A percentile compares a stretch with the other conserved stretches of the same genome.
Conservation (phyloP, 225 moss, liverwort and hornwort species). For the Thuidium tamariscinum region DNA sequence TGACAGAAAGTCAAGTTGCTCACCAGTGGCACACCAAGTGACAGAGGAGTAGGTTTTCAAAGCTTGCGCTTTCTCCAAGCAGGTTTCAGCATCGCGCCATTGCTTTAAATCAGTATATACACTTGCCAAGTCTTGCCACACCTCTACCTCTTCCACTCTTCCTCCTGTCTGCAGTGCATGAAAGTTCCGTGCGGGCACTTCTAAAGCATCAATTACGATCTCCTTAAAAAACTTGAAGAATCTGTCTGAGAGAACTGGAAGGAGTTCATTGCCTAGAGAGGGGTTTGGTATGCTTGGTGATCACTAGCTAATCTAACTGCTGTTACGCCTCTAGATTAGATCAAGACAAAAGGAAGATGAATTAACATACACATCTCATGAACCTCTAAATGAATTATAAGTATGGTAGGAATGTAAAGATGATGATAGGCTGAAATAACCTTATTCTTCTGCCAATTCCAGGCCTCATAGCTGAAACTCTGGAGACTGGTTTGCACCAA, state of each 20-base stretch:
- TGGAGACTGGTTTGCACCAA: constrained; percentile 72
- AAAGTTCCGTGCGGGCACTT: not conserved
- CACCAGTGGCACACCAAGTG: constrained; percentile 84
- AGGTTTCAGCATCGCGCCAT: constrained; percentile 82
- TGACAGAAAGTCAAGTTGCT: not conserved
- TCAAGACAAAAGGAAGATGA: not conserved
- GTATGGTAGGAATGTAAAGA: not conserved
- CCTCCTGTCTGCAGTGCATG: constrained; percentile 38
- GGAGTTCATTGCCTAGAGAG: not conserved
- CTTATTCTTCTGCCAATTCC: constrained; percentile 67
- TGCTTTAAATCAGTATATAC: constrained; percentile 86
- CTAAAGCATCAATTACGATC: not conserved
- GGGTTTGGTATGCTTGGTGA: not conserved
- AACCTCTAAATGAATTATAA: not conserved
- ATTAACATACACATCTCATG: not conserved
- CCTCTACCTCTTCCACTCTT: constrained; percentile 79
- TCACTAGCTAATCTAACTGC: not conserved
- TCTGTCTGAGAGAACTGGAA: not conserved
- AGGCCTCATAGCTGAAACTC: constrained; percentile 74
- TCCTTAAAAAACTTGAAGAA: not conserved
- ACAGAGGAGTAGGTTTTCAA: constrained; percentile 46
- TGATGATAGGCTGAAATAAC: constrained; percentile 3
- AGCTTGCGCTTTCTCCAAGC: constrained; percentile 88
- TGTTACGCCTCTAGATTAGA: not conserved
- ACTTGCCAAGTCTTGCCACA: constrained; percentile 84